phyloP scores from a whole-genome alignment of 306 rosid genomes.

The Medicago lupulina region DNA sequence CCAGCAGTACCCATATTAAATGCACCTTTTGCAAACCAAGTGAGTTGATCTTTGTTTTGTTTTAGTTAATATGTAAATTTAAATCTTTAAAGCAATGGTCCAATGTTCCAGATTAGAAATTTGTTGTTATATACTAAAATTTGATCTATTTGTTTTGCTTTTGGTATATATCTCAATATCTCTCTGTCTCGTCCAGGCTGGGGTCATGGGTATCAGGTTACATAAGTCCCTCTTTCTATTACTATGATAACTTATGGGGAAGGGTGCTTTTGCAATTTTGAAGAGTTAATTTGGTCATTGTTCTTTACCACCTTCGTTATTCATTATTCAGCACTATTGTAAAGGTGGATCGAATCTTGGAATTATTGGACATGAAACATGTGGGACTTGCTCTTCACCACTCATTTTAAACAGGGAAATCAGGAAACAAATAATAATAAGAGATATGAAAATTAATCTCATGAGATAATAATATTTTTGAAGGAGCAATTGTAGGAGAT shows the following conservation, averaged over 20 bases:
- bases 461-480: too few species aligned
- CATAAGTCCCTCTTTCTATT: too few species aligned
- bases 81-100: slow-evolving; percentile 1
- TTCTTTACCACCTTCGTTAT: too few species aligned
- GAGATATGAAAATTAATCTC: too few species aligned
- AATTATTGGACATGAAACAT: slow-evolving; percentile 17
- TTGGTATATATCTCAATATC: too few species aligned
- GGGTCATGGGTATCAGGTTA: too few species aligned
- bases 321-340: background rate
- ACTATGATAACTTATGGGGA: too few species aligned
- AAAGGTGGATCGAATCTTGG: background rate
- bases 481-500: too few species aligned
- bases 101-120: slow-evolving; percentile 4
- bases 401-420: background rate
- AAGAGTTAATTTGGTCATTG: too few species aligned
- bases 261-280: too few species aligned
- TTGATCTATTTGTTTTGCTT: background rate
- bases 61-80: slow-evolving; percentile 26
- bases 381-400: background rate
- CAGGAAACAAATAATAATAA: too few species aligned
- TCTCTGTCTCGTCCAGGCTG: too few species aligned
- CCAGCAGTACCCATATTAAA: slow-evolving; percentile 76
- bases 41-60: slow-evolving; percentile 49
- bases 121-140: slow-evolving; percentile 16
- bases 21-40: slow-evolving; percentile 58